Evolutionary conservation across 257 asterid species (phyloP).

Genomic region (Fraxinus cuspidata): DNA sequence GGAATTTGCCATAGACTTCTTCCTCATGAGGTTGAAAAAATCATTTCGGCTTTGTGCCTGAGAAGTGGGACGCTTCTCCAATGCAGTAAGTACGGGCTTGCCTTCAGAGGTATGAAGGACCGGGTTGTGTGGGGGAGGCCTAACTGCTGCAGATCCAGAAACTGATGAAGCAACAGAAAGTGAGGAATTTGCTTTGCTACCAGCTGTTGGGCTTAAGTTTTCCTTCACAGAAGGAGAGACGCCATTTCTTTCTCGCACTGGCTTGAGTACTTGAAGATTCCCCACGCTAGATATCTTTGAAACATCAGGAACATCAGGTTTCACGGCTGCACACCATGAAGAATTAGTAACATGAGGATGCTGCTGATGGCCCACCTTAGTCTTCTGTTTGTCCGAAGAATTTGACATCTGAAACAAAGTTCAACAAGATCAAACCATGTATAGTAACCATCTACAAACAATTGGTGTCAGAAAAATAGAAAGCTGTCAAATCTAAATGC

Average conservation of each 20-base stretch:
- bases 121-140: conserved; percentile 37
- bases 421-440: conserved; percentile 14
- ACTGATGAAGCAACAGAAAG: conserved; percentile 38
- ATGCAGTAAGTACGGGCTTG: conserved; percentile 46
- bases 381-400: conserved; percentile 71
- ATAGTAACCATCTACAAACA: conserved; percentile 7
- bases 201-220: conserved; percentile 46
- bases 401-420: conserved; percentile 48
- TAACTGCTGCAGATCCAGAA: conserved; percentile 40
- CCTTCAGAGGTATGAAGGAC: conserved; percentile 38
- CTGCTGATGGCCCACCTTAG: conserved; percentile 58
- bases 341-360: conserved; percentile 53
- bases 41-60: conserved; percentile 91
- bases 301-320: conserved; percentile 51
- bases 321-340: conserved; percentile 52
- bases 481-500: background rate
- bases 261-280: conserved; percentile 77
- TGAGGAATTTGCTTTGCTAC: conserved; percentile 37
- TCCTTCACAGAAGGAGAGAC: conserved; percentile 52
- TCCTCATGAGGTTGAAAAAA: conserved; percentile 77
- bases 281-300: conserved; percentile 56
- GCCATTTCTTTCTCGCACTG: conserved; percentile 64
- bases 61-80: conserved; percentile 72
- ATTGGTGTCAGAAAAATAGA: background rate
- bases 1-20: conserved; percentile 59